Conservation (phyloP, 78 protist genomes). For the Bodo saltans region DNA sequence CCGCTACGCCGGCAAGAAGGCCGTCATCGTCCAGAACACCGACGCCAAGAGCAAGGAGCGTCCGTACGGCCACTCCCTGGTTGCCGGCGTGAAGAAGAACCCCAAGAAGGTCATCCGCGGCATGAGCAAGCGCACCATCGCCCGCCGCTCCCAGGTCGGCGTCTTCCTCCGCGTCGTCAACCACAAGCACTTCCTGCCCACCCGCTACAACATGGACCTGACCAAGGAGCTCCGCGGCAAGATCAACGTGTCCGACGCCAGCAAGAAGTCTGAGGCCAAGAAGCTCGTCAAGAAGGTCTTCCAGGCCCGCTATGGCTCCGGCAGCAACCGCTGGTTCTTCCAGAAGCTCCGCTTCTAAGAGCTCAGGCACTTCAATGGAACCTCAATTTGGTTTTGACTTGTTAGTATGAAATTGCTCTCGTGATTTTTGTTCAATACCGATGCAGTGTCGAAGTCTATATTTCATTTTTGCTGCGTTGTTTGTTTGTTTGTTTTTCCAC, state of each 20-base stretch:
- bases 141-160: conserved; percentile 72
- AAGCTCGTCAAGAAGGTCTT: conserved; percentile 57
- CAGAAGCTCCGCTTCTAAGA: conserved; percentile 81
- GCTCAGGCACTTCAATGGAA: no score
- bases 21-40: conserved; percentile 86
- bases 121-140: conserved; percentile 77
- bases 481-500: no score
- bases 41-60: conserved; percentile 76
- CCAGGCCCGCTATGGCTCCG: conserved; percentile 63
- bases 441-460: no score
- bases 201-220: conserved; percentile 61
- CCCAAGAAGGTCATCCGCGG: conserved; percentile 77
- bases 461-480: no score
- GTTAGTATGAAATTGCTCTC: no score
- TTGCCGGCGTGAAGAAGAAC: conserved; percentile 88
- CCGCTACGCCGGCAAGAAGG: conserved; percentile 96
- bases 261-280: conserved; percentile 43
- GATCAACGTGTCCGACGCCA: conserved; percentile 23
- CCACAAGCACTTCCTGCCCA: conserved; percentile 97
- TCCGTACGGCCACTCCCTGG: conserved; percentile 85
- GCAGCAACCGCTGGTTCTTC: conserved; percentile 98
- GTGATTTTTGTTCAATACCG: no score
- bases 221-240: conserved; percentile 53
- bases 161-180: conserved; percentile 94
- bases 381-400: no score